phyloP scores from a whole-genome alignment of 1,284 basidiomycete genomes.

The Calocybe gambosa region DNA sequence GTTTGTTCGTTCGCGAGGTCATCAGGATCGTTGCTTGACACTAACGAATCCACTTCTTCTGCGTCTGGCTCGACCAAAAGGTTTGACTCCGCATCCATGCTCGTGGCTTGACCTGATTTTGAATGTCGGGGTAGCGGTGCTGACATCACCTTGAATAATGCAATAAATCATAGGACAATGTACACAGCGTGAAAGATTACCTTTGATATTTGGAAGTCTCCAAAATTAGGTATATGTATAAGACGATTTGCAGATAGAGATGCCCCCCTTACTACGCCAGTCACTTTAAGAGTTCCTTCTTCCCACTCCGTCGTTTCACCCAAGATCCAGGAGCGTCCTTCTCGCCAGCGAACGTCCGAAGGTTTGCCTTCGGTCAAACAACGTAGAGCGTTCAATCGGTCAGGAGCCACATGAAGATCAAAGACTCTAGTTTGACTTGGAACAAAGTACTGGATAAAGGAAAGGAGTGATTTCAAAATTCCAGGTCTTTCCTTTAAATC shows the following conservation, averaged over 20 bases:
- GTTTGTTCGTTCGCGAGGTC: constrained; percentile 94
- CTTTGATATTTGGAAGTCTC: constrained; percentile 83
- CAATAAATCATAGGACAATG: constrained; percentile 12
- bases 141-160: constrained; percentile 49
- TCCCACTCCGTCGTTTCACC: constrained; percentile 66
- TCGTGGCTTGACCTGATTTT: constrained; percentile 27
- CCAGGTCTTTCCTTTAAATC: constrained; percentile 59
- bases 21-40: constrained; percentile 85
- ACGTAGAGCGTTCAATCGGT: constrained; percentile 67
- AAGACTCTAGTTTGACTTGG: constrained; percentile 71
- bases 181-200: constrained; percentile 35
- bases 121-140: constrained; percentile 43
- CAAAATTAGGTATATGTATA: constrained; percentile 84
- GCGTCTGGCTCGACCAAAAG: constrained; percentile 54
- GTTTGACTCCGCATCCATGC: constrained; percentile 62
- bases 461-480: constrained; percentile 80
- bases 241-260: constrained; percentile 80
- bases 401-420: constrained; percentile 57
- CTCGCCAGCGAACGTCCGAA: constrained; percentile 73
- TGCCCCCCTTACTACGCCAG: constrained; percentile 80
- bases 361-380: constrained; percentile 79
- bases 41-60: constrained; percentile 80
- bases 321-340: constrained; percentile 76
- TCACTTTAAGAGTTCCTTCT: constrained; percentile 61
- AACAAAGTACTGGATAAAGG: constrained; percentile 93